phyloP scores from a whole-genome alignment of 306 rosid species.

The Boehmeria nivea region DNA sequence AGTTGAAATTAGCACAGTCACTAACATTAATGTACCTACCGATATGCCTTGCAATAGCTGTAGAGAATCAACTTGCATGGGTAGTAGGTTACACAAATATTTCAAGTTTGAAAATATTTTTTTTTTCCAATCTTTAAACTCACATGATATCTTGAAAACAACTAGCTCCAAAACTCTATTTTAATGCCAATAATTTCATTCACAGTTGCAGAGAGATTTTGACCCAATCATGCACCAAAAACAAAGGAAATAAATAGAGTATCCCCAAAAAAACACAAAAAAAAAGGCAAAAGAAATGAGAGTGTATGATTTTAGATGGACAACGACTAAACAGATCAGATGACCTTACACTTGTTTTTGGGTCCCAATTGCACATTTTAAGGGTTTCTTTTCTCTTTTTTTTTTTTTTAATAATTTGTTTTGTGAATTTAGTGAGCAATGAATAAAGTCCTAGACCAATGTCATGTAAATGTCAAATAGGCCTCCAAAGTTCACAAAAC shows the following conservation, averaged over 20 bases:
- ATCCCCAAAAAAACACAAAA: background rate
- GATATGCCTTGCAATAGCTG: too few species aligned
- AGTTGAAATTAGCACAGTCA: too few species aligned
- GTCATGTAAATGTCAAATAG: too few species aligned
- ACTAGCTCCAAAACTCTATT: background rate
- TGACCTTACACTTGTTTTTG: background rate
- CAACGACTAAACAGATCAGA: background rate
- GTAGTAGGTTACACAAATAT: background rate
- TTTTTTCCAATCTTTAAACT: background rate
- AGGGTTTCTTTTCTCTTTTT: background rate
- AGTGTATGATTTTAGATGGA: background rate
- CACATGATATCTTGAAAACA: too few species aligned
- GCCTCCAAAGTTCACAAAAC: too few species aligned
- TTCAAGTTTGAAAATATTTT: background rate
- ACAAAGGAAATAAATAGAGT: background rate
- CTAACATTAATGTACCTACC: too few species aligned
- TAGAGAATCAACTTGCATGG: too few species aligned
- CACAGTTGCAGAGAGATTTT: slow-evolving; percentile 1
- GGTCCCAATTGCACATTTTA: background rate
- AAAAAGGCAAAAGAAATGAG: background rate
- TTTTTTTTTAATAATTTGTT: background rate
- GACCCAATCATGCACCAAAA: slow-evolving; percentile 10
- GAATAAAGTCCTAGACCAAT: too few species aligned
- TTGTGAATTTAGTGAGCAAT: background rate
- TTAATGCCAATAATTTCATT: slow-evolving; percentile 8